Conservation (phyloP, 2,329 filamentous ascomycete species). For the Aspergillus candidus region DNA sequence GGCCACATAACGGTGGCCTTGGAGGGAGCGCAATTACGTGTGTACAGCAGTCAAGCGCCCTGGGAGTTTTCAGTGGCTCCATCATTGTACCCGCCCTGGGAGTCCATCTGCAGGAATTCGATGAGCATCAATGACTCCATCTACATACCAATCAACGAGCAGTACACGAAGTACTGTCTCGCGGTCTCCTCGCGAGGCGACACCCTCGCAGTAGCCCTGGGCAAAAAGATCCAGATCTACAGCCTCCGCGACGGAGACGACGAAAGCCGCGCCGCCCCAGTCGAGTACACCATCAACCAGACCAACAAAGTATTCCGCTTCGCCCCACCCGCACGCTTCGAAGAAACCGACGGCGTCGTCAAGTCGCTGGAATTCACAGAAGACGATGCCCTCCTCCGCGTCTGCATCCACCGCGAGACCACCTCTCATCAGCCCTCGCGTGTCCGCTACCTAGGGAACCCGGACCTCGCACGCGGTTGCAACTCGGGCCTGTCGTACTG, state of each 20-base stretch:
- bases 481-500: conserved; percentile 12
- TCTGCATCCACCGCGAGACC: conserved; percentile 12
- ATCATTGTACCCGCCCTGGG: conserved; percentile 16
- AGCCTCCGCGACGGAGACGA: conserved; percentile 5
- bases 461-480: neutral
- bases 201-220: conserved; percentile 15
- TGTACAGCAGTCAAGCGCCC: conserved; percentile 4
- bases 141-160: conserved; percentile 8
- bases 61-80: conserved; percentile 9
- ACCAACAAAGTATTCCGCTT: conserved; percentile 1
- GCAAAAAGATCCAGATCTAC: conserved; percentile 18
- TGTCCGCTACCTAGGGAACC: conserved; percentile 18
- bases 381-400: conserved; percentile 15
- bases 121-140: conserved; percentile 3
- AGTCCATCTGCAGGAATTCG: conserved; percentile 11
- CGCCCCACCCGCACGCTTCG: conserved; percentile 5
- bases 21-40: conserved; percentile 9
- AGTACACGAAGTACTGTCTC: conserved; percentile 11
- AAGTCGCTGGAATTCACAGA: conserved; percentile 16
- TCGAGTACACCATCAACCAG: conserved; percentile 12
- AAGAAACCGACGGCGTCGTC: conserved; percentile 16
- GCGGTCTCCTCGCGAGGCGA: conserved; percentile 13
- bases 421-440: conserved; percentile 13
- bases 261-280: conserved; percentile 6
- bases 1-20: conserved; percentile 7